phyloP scores from a whole-genome alignment of 2,329 filamentous ascomycete species.

The Cryphonectria nitschkei region DNA sequence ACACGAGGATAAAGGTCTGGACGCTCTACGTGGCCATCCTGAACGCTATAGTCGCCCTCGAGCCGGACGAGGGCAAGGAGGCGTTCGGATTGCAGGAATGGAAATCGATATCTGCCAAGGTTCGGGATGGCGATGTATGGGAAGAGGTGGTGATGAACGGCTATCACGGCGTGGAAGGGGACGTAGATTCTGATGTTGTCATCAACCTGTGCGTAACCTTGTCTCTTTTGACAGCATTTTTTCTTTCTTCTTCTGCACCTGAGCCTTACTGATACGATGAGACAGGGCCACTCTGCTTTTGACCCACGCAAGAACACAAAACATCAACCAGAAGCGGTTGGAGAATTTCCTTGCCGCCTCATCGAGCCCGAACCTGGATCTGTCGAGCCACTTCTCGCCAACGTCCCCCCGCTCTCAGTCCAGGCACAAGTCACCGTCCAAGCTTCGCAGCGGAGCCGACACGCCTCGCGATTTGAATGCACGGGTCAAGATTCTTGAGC shows the following conservation, averaged over 20 bases:
- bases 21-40: conserved; percentile 93
- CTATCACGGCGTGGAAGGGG: conserved; percentile 85
- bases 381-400: conserved; percentile 64
- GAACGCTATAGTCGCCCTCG: conserved; percentile 87
- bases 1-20: conserved; percentile 93
- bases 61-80: conserved; percentile 85
- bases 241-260: background rate
- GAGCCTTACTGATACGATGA: conserved; percentile 32
- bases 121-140: conserved; percentile 91
- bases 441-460: conserved; percentile 67
- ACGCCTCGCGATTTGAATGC: conserved; percentile 84
- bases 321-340: conserved; percentile 81
- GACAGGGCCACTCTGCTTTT: conserved; percentile 83
- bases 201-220: conserved; percentile 71
- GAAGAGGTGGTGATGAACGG: conserved; percentile 87
- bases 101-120: conserved; percentile 79
- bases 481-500: conserved; percentile 87
- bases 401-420: conserved; percentile 41
- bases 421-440: conserved; percentile 51
- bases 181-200: conserved; percentile 93
- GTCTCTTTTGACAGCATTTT: conserved; percentile 1
- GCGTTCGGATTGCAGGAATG: conserved; percentile 86
- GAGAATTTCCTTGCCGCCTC: conserved; percentile 87
- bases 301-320: conserved; percentile 84
- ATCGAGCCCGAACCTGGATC: conserved; percentile 72